phyloP scores from a whole-genome alignment of 805 yeast species.

The Debaryomyces castellii region DNA sequence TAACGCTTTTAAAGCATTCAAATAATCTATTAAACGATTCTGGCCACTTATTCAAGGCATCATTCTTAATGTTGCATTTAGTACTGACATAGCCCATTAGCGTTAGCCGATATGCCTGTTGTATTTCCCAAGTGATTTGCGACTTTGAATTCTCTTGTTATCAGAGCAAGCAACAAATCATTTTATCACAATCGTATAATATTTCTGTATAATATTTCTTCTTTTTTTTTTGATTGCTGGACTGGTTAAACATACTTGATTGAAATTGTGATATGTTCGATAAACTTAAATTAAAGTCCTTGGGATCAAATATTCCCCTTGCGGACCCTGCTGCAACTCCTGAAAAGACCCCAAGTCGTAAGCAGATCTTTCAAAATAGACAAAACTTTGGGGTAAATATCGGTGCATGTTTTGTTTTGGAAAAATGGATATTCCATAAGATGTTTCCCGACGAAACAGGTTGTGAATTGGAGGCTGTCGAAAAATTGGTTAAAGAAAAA shows the following conservation, averaged over 20 bases:
- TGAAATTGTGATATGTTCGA: slow-evolving; percentile 21
- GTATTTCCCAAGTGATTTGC: background rate
- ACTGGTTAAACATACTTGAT: background rate
- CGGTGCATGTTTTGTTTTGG: slow-evolving; percentile 78
- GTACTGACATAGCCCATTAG: background rate
- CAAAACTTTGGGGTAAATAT: slow-evolving; percentile 81
- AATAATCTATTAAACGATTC: slow-evolving; percentile 12
- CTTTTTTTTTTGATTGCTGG: no score
- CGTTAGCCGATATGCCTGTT: background rate
- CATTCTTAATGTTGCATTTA: background rate
- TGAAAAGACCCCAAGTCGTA: slow-evolving; percentile 33
- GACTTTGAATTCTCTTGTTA: background rate
- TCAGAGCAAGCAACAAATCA: background rate
- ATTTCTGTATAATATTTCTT: no score
- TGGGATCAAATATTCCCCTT: slow-evolving; percentile 18
- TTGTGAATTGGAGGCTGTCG: slow-evolving; percentile 75
- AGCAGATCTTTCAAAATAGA: slow-evolving; percentile 57
- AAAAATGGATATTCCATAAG: slow-evolving; percentile 71
- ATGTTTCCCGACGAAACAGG: slow-evolving; percentile 59
- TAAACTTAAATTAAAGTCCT: slow-evolving; percentile 31
- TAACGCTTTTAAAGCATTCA: slow-evolving; percentile 24
- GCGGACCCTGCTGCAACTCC: slow-evolving; percentile 28
- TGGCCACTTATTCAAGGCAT: slow-evolving; percentile 5
- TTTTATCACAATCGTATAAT: no score
- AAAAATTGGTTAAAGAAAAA: slow-evolving; percentile 41